Evolutionary conservation across 805 yeast genomes (phyloP).

Genomic region (Schwanniomyces vanrijiae): DNA sequence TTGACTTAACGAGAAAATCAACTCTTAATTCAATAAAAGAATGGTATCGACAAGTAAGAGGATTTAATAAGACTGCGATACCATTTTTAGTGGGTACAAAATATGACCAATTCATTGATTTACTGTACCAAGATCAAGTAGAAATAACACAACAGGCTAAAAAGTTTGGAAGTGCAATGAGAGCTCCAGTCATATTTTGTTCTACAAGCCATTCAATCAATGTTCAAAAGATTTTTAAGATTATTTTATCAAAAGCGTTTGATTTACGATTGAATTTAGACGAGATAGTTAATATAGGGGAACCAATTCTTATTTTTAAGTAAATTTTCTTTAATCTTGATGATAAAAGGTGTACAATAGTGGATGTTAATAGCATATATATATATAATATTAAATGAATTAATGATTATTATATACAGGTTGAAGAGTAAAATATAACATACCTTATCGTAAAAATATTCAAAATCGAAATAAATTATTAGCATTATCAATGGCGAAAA

Average conservation of each 20-base stretch:
- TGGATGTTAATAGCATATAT: not conserved
- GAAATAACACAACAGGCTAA: slow-evolving; percentile 82
- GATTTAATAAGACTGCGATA: slow-evolving; percentile 85
- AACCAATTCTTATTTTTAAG: slow-evolving; percentile 78
- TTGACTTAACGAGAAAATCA: slow-evolving; percentile 81
- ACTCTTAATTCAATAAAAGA: slow-evolving; percentile 87
- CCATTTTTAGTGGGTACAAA: slow-evolving; percentile 93
- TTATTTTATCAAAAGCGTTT: slow-evolving; percentile 86
- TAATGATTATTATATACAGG: slow-evolving; percentile 3
- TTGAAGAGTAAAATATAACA: not conserved
- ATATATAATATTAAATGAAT: slow-evolving; percentile 1
- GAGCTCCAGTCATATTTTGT: slow-evolving; percentile 79
- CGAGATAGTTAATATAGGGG: slow-evolving; percentile 84
- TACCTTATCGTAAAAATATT: not conserved
- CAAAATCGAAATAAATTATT: not conserved
- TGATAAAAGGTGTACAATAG: not conserved
- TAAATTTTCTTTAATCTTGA: slow-evolving; percentile 4
- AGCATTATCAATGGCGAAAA: slow-evolving; percentile 15
- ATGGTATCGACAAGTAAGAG: slow-evolving; percentile 92
- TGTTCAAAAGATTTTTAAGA: slow-evolving; percentile 90
- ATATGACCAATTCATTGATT: slow-evolving; percentile 80
- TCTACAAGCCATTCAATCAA: slow-evolving; percentile 92
- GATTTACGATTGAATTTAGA: slow-evolving; percentile 81
- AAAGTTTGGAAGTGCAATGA: slow-evolving; percentile 86
- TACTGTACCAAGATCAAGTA: slow-evolving; percentile 76